Conservation (phyloP, 148 eudicot species). For the Drosera capensis region DNA sequence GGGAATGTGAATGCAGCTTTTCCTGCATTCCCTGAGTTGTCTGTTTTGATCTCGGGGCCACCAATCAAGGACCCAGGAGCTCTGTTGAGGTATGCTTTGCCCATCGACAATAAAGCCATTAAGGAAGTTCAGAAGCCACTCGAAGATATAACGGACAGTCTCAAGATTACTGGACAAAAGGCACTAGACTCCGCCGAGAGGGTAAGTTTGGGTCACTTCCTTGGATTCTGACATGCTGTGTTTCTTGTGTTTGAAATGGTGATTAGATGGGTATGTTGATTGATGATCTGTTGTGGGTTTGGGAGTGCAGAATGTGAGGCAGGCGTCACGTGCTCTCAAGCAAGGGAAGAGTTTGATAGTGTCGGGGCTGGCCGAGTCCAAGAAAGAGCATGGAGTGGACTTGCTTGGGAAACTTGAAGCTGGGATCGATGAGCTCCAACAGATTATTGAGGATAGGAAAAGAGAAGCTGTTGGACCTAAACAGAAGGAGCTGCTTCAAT, state of each 20-base stretch:
- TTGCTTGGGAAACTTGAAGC: constrained; percentile 74
- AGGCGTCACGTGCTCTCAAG: constrained; percentile 72
- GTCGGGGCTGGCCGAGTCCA: constrained; percentile 75
- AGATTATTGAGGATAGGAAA: constrained; percentile 69
- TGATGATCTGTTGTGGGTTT: constrained; percentile 5
- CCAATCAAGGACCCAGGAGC: constrained; percentile 97
- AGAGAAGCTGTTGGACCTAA: constrained; percentile 71
- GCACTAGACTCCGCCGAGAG: constrained; percentile 88
- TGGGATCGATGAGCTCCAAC: constrained; percentile 71
- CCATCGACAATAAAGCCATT: constrained; percentile 81
- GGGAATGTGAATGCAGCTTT: constrained; percentile 40
- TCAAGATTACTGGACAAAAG: constrained; percentile 68
- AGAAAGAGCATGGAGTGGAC: constrained; percentile 68
- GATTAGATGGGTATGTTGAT: constrained; percentile 2
- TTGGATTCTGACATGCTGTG: background rate
- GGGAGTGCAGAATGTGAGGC: constrained; percentile 58
- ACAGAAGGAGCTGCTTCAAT: constrained; percentile 79
- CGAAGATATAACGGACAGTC: constrained; percentile 94
- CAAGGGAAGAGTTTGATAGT: constrained; percentile 67
- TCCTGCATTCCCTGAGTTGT: constrained; percentile 59
- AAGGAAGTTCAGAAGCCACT: constrained; percentile 95
- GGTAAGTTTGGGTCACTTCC: constrained; percentile 18
- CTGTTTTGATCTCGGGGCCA: constrained; percentile 85
- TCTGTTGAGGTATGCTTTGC: constrained; percentile 68
- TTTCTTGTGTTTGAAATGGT: background rate